These are phyloP conservation scores for Boletus huronensis DNA, from an alignment of 768 basidiomycete species.

Conservation along the genomic window DNA sequence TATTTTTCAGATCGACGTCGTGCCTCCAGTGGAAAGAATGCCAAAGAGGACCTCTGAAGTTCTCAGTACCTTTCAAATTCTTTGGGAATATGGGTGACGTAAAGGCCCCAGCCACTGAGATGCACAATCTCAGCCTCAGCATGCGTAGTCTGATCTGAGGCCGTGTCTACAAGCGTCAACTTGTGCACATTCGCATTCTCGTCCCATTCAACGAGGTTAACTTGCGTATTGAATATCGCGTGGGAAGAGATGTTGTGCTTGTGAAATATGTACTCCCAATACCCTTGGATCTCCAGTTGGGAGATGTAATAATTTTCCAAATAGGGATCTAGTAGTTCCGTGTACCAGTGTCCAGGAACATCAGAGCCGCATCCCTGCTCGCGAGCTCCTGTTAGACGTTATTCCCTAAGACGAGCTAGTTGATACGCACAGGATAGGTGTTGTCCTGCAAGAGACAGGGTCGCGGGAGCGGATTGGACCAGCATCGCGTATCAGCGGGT, in stretches of 20 bases:
- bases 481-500: neutral
- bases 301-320: conserved; percentile 4
- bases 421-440: conserved; percentile 1
- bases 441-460: conserved; percentile 1
- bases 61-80: neutral
- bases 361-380: conserved; percentile 1
- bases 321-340: neutral
- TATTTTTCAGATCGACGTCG: conserved; percentile 48
- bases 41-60: conserved; percentile 45
- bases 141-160: conserved; percentile 34
- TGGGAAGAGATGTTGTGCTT: conserved; percentile 37
- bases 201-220: conserved; percentile 47
- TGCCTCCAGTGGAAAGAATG: conserved; percentile 59
- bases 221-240: conserved; percentile 34
- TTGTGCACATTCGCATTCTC: conserved; percentile 39
- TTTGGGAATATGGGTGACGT: neutral
- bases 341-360: conserved; percentile 1
- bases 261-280: conserved; percentile 43
- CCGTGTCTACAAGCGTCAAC: conserved; percentile 31
- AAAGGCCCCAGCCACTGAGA: conserved; percentile 2
- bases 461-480: neutral
- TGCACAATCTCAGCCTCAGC: conserved; percentile 1
- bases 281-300: conserved; percentile 3
- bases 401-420: neutral
- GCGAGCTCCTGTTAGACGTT: neutral